Evolutionary conservation across 225 moss, liverwort and hornwort genomes (phyloP), one percentile per base, ranked within the genome.

Genomic region (Takakia lepidozioides): DNA sequence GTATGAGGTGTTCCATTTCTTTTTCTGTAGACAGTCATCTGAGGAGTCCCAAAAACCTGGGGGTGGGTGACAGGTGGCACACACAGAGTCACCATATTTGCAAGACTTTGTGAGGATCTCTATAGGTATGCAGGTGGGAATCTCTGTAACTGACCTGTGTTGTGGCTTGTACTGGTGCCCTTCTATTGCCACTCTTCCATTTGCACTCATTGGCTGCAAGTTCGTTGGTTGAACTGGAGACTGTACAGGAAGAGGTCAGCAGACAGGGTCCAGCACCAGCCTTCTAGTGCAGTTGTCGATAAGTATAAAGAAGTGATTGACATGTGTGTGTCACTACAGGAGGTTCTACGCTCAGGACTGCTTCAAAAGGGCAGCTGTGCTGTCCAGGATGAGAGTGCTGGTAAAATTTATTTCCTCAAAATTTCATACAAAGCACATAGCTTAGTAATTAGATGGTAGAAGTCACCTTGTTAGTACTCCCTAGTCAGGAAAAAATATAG

Each of bases 331-430:
- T 36, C 19, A 55, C 11, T 26, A 29, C 75, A 85, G 85, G 82
- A 82, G 69, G 74, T 85, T 32, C 69, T 85, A 38, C 58, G 78
- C 57, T 82, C 85, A 45, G 85, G 82, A 25, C 72, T 85, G 46
- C 67, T 85, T 43, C 81, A 81, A 58, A 63, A 60, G 66, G 85
- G 85, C 43, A 64, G 68, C 38, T 78, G 82, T 62, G 85, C 85
- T 53, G 85, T 85, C 57, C 85, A 85, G 77, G 85, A 85, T 64
- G 85, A 85, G 55, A 82, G 85, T 61, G 82, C 85, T 46, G 85
- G 68, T 68, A 68, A 13, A 25, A 10, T 15, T 35, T 42, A 14
- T 24, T 37, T 14, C 19, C 34, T 48, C 14, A 42, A 34, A 18
- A 15, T 19, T 3, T 4, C 17, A 49, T 26, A 3, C 27, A 27